phyloP scores from a whole-genome alignment of 2,329 filamentous ascomycete genomes.

The Monosporascus ibericus region DNA sequence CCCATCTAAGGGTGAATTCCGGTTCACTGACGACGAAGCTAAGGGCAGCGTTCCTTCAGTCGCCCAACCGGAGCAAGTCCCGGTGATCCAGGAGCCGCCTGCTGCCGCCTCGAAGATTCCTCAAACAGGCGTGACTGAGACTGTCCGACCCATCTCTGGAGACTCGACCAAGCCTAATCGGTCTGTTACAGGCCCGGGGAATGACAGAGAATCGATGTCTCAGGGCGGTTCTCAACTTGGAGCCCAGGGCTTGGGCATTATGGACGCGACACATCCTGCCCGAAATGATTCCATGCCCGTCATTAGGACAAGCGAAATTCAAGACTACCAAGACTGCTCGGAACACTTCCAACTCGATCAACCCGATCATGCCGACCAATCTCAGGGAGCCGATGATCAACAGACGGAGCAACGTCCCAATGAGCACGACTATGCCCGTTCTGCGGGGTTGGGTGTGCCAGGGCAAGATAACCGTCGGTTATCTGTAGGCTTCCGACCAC shows the following conservation, averaged over 20 bases:
- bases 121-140: constrained; percentile 15
- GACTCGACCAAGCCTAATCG: constrained; percentile 13
- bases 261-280: constrained; percentile 23
- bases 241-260: constrained; percentile 16
- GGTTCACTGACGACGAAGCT: constrained; percentile 28
- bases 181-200: constrained; percentile 10
- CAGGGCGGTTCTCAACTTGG: constrained; percentile 5
- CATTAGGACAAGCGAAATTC: constrained; percentile 15
- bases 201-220: constrained; percentile 16
- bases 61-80: constrained; percentile 21
- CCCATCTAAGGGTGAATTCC: constrained; percentile 25
- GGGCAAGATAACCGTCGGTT: constrained; percentile 50
- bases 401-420: constrained; percentile 12
- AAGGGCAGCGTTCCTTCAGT: constrained; percentile 12
- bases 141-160: constrained; percentile 16
- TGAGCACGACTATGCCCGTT: constrained; percentile 21
- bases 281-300: constrained; percentile 28
- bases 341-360: constrained; percentile 18
- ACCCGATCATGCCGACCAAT: constrained; percentile 25
- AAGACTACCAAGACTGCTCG: constrained; percentile 19
- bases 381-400: constrained; percentile 16
- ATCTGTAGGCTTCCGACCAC: constrained; percentile 72
- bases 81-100: constrained; percentile 32
- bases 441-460: constrained; percentile 45
- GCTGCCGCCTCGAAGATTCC: constrained; percentile 22